Percentiles rank a stretch among this genome's conserved stretches.
Evolutionary conservation across 768 basidiomycete species (phyloP).

Genomic region (Amanita brunnescens): DNA sequence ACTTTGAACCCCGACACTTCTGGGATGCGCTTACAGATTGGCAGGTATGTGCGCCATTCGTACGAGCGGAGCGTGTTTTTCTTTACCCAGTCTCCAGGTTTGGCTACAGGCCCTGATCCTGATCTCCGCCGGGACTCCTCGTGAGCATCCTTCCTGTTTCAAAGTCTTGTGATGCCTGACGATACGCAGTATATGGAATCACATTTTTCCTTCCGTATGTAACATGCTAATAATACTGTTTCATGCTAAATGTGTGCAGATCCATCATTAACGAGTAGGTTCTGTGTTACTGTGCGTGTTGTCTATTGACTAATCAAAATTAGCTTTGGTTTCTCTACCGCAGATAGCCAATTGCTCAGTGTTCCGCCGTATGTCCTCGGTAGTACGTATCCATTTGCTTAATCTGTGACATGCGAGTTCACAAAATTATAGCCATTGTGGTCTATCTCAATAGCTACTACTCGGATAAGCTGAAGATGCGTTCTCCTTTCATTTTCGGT

Average conservation of each 20-base stretch:
- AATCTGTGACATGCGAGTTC: too few relatives aligned
- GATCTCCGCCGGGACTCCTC: constrained; percentile 47
- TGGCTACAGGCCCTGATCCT: constrained; percentile 53
- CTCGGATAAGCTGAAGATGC: constrained; percentile 45
- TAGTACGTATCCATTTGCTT: constrained; percentile 51
- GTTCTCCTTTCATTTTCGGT: not conserved
- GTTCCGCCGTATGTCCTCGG: constrained; percentile 60
- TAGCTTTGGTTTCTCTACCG: constrained; percentile 52
- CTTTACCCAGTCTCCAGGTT: constrained; percentile 32
- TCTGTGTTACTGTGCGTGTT: too few relatives aligned
- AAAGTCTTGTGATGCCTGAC: constrained; percentile 14
- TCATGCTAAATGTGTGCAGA: constrained; percentile 20
- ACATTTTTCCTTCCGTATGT: constrained; percentile 65
- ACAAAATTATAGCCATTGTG: too few relatives aligned
- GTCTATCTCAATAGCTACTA: too few relatives aligned
- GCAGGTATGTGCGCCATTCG: constrained; percentile 41
- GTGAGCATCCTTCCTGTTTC: constrained; percentile 36
- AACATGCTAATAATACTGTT: constrained; percentile 25
- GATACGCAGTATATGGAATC: constrained; percentile 50
- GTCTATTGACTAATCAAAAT: too few relatives aligned
- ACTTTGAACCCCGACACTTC: constrained; percentile 47
- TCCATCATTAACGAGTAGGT: constrained; percentile 47
- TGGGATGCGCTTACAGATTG: constrained; percentile 50
- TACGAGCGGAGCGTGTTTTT: too few relatives aligned
- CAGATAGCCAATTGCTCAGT: constrained; percentile 56